These are phyloP conservation scores for Aquanectria penicillioides DNA, from an alignment of 2,329 filamentous ascomycete species.

Conservation along the genomic window DNA sequence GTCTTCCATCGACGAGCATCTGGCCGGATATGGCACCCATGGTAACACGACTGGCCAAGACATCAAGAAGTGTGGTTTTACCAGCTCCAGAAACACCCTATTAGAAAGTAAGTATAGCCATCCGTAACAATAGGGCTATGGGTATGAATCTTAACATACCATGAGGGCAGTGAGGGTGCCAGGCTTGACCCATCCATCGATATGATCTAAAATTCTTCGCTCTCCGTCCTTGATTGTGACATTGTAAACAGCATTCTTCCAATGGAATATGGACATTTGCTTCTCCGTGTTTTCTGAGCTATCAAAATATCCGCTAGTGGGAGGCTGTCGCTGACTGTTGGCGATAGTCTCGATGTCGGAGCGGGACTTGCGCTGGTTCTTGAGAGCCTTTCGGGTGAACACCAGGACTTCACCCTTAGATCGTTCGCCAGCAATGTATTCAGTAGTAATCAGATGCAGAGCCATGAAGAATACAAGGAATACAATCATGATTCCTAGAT, in stretches of 20 bases:
- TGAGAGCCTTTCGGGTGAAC: constrained; percentile 16
- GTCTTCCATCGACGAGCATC: constrained; percentile 71
- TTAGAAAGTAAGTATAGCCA: not conserved
- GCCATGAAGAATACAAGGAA: constrained; percentile 20
- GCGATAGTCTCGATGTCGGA: constrained; percentile 5
- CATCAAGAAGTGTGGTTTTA: constrained; percentile 86
- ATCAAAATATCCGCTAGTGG: not conserved
- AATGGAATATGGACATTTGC: constrained; percentile 65
- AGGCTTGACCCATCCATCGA: constrained; percentile 78
- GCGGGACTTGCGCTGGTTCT: not conserved
- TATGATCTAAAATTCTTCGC: constrained; percentile 72
- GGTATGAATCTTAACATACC: constrained; percentile 53
- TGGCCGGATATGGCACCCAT: constrained; percentile 87
- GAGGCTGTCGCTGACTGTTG: not conserved
- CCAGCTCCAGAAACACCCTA: constrained; percentile 79
- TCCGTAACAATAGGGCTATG: too few relatives aligned
- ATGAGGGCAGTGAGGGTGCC: constrained; percentile 76
- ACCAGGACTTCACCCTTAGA: constrained; percentile 37
- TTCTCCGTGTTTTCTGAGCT: constrained; percentile 8
- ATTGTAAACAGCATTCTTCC: constrained; percentile 76
- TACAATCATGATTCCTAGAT: constrained; percentile 24
- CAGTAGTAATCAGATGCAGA: constrained; percentile 28
- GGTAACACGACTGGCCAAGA: constrained; percentile 81
- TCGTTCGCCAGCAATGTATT: constrained; percentile 31
- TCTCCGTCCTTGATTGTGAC: constrained; percentile 73